Evolutionary conservation across 1,139 yeast species (phyloP).

Genomic region (Yamadazyma spencermartinsiae): DNA sequence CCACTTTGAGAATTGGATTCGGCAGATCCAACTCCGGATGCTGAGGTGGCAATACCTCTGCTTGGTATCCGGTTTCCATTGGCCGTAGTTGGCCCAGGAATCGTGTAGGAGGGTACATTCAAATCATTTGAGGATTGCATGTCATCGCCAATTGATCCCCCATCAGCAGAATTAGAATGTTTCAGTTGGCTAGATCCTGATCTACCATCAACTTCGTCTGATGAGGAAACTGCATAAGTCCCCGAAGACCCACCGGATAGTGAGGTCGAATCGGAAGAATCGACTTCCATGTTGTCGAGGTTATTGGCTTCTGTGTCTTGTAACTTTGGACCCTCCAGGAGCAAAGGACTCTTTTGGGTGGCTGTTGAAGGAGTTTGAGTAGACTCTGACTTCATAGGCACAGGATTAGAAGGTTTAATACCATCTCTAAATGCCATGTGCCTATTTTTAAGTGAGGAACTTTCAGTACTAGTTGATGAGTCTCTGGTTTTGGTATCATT

Average conservation of each 20-base stretch:
- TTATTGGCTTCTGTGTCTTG: too few species aligned
- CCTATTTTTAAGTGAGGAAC: conserved; percentile 10
- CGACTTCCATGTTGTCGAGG: conserved; percentile 14
- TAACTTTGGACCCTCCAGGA: too few species aligned
- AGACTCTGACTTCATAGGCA: conserved; percentile 12
- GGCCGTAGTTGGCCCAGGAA: conserved; percentile 2
- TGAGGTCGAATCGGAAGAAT: conserved; percentile 13
- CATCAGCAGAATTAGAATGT: conserved; percentile 10
- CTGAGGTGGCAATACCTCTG: neutral
- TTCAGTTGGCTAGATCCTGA: conserved; percentile 9
- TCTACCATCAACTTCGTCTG: conserved; percentile 16
- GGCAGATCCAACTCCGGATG: neutral
- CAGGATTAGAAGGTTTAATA: conserved; percentile 23
- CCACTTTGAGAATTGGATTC: conserved; percentile 5
- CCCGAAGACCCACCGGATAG: conserved; percentile 14
- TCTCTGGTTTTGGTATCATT: conserved; percentile 16
- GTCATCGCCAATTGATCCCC: conserved; percentile 9
- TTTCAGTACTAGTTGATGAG: conserved; percentile 7
- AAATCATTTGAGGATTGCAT: conserved; percentile 1
- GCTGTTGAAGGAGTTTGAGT: conserved; percentile 1
- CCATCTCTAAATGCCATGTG: conserved; percentile 23
- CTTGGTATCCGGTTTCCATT: neutral
- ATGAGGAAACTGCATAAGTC: conserved; percentile 15
- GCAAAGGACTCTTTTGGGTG: neutral
- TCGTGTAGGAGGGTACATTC: neutral